Evolutionary conservation across 1,284 basidiomycete species (phyloP), one percentile per base, ranked within the genome.

Genomic region (Tylopilus orsonianus): DNA sequence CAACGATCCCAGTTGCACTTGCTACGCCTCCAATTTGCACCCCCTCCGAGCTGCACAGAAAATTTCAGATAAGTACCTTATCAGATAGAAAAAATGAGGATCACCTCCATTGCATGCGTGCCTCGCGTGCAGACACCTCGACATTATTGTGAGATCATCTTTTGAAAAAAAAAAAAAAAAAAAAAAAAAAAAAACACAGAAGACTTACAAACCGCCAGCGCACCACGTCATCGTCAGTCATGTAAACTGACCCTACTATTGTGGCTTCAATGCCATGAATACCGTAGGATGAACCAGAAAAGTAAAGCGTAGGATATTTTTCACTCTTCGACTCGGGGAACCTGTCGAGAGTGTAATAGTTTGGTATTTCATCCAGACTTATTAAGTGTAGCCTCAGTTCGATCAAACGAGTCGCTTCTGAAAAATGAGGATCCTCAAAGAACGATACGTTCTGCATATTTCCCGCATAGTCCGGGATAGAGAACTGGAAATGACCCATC

Each of bases 151-250:
- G 24, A 33, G 9, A 36, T 54, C 36, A 44, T 16, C 37, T 40
- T 45, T 46, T 29, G 33, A 24, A 22, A 24, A 20, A 43, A 47
- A 26, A 8, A 18, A 18, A 22, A 37, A 30, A 1, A 30, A n/a
- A 34, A 3, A n/a, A n/a, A 24, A 22, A 24, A 20, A 43, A 47
- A 26, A 8, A 18, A 18, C 18, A 37, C 12, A 33, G 40, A 40
- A 23, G 41, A 72, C 80, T 71, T 59, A 85, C 83, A 67, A 85
- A 80, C 57, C 74, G 73, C 84, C 83, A 87, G 45, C 81, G 73
- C 18, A 83, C 73, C 36, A 72, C 65, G 7, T 76, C 77, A 53
- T 82, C 78, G 14, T 61, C 56, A 40, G 74, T 75, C 74, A 81
- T 78, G 36, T 66, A 60, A 20, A 87, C 83, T 41, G 69, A 71